Evolutionary conservation across 139 green algal species (phyloP), one percentile per base, ranked within the genome.

Genomic region (Monoraphidium neglectum): DNA sequence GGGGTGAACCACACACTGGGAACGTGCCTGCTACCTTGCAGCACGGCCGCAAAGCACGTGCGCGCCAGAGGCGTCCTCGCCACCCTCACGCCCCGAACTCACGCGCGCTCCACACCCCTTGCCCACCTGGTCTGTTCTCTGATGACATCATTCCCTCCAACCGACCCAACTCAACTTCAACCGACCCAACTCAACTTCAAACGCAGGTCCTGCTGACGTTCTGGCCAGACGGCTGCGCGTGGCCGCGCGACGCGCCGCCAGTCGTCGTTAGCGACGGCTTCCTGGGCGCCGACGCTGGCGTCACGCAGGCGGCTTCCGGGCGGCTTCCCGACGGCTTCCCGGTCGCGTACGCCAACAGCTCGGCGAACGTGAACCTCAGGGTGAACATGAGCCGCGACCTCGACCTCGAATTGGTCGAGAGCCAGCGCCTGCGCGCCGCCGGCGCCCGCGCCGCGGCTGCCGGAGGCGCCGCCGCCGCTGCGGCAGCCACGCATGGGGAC

Each of bases 151-250:
- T 12, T 21, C 8, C 43, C 43, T 12, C 43, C 43, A 51, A 51
- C 43, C 43, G n/a, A n/a, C 43, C 43, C 8, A 51, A 8, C 43
- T 51, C 8, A 51, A 51, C 43, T 12, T 12, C 43, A 51, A 51
- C 43, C 43, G 43, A 8, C 43, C 43, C 43, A 51, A 8, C 43
- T 51, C 8, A 51, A 51, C 43, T 12, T 12, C 43, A 8, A 51
- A 51, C 43, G 21, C 74, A 88, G 80, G 76, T 87, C 49, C 71
- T 65, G 32, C 70, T 95, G 49, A 90, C 82, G 33, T 91, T 94
- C 74, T 87, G 88, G 63, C 87, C 91, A 3, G 91, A 95, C n/a
- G 91, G 89, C 32, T 90, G 87, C 64, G 88, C 93, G 67, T 94
- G 86, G 82, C 82, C 66, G 38, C 90, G 93, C 78, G 32, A 77